Base-by-base conservation (phyloP, 1,139 yeast genomes). In the Suhomyces coccinellae region DNA sequence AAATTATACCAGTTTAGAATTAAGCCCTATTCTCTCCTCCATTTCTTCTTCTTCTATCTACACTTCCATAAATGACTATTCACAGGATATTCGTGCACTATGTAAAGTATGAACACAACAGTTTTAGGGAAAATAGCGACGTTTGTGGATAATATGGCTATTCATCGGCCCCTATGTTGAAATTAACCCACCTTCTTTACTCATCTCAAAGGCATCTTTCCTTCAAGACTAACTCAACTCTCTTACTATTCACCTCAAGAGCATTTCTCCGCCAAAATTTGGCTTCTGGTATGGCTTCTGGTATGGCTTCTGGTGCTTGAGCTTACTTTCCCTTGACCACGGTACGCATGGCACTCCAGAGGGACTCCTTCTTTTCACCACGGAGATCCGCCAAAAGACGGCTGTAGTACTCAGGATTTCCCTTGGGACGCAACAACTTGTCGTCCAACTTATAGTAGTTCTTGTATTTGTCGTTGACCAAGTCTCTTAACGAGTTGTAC, bases 361-460 rank as follows among this genome's bases (percentile, higher is more conserved):
- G 67, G 15, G 80, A 77, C 64, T 88, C 96, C 63, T 80, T 83
- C 58, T 75, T 75, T 54, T 84, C 83, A n/a, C 95, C 93, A 47
- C 76, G 73, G 41, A 90, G 75, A 62, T 88, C 96, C 39, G 76
- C 73, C 66, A 85, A 58, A 45, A 90, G 73, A 57, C 95, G 76
- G 35, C 73, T 76, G 59, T 90, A 90, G 60, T 90, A 90, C 40
- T 76, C 67, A 2, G 96, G 91, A 62, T 89, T 87, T 2, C 97
- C 96, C 59, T 84, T 83, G 27, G 97, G 97, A 54, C 67, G 73
- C 57, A 80, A 67, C 51, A 90, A 66, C 62, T 85, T 85, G 43
- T 82, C 85, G 48, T 83, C 84, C 32, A 83, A 73, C 52, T 76
- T 70, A 61, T 85, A 86, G 58, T 81, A 80, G 50, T 79, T 77